Conservation (phyloP, 2,329 filamentous ascomycete species). For the Aspergillus tubingensis region DNA sequence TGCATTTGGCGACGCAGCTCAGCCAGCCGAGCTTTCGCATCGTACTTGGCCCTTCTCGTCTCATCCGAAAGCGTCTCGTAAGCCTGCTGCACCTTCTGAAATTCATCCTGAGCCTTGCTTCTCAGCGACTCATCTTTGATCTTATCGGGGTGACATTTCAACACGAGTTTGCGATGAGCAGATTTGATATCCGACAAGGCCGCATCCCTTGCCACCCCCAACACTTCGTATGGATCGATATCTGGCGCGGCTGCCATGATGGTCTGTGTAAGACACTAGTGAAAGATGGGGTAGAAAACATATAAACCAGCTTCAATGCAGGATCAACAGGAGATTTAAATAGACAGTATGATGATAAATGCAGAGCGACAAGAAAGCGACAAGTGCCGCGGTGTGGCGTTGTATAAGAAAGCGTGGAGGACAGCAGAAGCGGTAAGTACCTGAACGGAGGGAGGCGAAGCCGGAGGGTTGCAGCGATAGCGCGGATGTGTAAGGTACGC, state of each 20-base stretch:
- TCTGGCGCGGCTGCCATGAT: constrained; percentile 35
- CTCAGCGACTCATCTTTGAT: constrained; percentile 76
- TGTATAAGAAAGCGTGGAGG: constrained; percentile 15
- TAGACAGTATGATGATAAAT: constrained; percentile 5
- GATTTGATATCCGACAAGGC: constrained; percentile 71
- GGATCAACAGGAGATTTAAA: constrained; percentile 1
- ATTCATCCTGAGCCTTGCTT: constrained; percentile 78
- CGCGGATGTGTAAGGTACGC: constrained; percentile 6
- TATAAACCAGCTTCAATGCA: constrained; percentile 18
- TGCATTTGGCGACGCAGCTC: constrained; percentile 62
- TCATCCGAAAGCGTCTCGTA: constrained; percentile 89
- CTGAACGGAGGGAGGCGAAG: constrained; percentile 12
- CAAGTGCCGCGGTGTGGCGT: constrained; percentile 1
- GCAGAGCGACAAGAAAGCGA: neutral
- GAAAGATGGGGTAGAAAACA: constrained; percentile 14
- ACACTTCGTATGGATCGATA: constrained; percentile 74
- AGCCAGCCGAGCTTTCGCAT: constrained; percentile 70
- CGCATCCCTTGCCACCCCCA: constrained; percentile 74
- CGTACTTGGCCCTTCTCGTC: constrained; percentile 70
- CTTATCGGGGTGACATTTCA: constrained; percentile 91
- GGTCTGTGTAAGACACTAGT: constrained; percentile 17
- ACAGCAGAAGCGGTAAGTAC: constrained; percentile 11
- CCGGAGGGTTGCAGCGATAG: constrained; percentile 14
- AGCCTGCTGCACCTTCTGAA: constrained; percentile 87
- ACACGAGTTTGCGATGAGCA: constrained; percentile 80